These are phyloP conservation scores for Zygosaccharomyces pseudobailii DNA, from an alignment of 1,139 yeast species.

Conservation along the genomic window DNA sequence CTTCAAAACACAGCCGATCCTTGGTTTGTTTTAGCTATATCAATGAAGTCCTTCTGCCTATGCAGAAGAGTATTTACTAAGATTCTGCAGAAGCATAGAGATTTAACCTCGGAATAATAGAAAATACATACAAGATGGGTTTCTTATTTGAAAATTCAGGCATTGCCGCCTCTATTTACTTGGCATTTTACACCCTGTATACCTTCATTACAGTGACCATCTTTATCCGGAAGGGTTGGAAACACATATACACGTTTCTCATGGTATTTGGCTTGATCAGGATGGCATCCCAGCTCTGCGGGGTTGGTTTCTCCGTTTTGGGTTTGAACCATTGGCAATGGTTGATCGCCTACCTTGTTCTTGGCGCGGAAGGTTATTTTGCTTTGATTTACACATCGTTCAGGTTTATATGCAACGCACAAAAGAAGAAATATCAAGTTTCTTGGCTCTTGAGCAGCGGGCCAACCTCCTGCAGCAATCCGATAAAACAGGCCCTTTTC, in stretches of 20 bases:
- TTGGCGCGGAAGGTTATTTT: conserved; percentile 29
- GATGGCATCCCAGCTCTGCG: conserved; percentile 20
- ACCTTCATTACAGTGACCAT: not conserved
- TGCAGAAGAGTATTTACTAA: not conserved
- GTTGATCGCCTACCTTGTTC: conserved; percentile 23
- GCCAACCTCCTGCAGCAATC: conserved; percentile 9
- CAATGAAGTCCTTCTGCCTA: not conserved
- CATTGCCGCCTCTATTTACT: conserved; percentile 2
- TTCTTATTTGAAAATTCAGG: conserved; percentile 3
- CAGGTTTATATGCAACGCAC: conserved; percentile 7
- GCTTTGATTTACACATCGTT: conserved; percentile 16
- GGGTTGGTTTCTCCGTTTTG: conserved; percentile 35
- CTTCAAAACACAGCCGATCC: not conserved
- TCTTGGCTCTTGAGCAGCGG: conserved; percentile 17
- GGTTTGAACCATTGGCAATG: conserved; percentile 37
- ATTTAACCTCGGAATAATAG: not conserved
- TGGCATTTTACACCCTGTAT: conserved; percentile 3
- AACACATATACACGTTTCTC: conserved; percentile 5
- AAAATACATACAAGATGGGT: not conserved
- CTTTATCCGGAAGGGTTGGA: not conserved
- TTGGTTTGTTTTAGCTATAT: not conserved
- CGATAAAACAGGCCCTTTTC: not conserved
- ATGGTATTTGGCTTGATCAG: conserved; percentile 10
- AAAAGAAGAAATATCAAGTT: conserved; percentile 4
- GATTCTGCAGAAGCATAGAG: not conserved